Conservation (phyloP, 352 stramenopile genomes). For the Phytophthora hibernalis region DNA sequence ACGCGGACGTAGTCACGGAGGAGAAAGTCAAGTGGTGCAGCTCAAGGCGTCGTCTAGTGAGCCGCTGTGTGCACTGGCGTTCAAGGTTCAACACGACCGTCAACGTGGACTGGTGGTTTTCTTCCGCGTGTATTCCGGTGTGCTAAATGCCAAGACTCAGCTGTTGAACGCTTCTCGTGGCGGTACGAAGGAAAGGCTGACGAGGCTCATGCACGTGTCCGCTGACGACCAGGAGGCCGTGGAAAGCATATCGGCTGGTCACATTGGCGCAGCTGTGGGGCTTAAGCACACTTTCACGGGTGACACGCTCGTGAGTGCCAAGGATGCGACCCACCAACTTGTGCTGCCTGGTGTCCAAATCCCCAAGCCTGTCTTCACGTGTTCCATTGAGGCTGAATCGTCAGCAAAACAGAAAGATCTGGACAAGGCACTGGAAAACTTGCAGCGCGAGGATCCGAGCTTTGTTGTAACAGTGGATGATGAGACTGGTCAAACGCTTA, state of each 20-base stretch:
- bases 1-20: conserved; percentile 10
- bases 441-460: conserved; percentile 96
- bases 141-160: conserved; percentile 80
- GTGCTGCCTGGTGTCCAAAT: conserved; percentile 73
- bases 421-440: conserved; percentile 75
- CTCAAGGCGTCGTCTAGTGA: conserved; percentile 52
- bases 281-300: conserved; percentile 93
- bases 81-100: conserved; percentile 85
- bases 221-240: conserved; percentile 91
- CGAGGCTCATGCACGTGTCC: conserved; percentile 89
- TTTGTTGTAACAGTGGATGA: conserved; percentile 95
- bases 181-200: conserved; percentile 65
- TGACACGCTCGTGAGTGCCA: conserved; percentile 92
- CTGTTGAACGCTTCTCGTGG: conserved; percentile 78
- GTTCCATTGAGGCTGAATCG: conserved; percentile 91
- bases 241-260: conserved; percentile 82
- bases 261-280: conserved; percentile 93
- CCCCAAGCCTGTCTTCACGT: conserved; percentile 90
- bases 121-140: conserved; percentile 94
- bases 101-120: conserved; percentile 89
- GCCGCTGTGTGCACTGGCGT: conserved; percentile 65
- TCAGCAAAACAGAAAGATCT: conserved; percentile 88
- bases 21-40: conserved; percentile 34
- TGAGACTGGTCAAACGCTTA: conserved; percentile 98
- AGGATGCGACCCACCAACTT: conserved; percentile 51